Evolutionary conservation across 305 asterid genomes (phyloP).

Genomic region (Coffea humblotiana): DNA sequence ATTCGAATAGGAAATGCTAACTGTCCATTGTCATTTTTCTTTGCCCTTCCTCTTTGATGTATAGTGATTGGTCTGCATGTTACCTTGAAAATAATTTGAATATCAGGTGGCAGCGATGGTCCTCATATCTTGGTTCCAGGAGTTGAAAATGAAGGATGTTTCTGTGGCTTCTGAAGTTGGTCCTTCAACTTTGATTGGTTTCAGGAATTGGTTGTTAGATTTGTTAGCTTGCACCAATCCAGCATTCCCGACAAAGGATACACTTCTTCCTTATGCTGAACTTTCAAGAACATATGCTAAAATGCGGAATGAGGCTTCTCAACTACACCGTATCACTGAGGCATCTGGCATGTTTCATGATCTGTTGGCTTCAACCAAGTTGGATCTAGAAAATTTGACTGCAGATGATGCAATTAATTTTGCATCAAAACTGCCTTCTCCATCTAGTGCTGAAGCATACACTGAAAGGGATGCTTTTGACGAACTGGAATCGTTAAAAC

Average conservation of each 20-base stretch:
- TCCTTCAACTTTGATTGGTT: slow-evolving; percentile 56
- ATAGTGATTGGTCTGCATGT: neutral
- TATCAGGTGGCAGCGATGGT: slow-evolving; percentile 91
- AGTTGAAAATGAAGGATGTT: slow-evolving; percentile 41
- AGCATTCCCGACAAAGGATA: slow-evolving; percentile 89
- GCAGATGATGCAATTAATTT: slow-evolving; percentile 84
- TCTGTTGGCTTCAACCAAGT: slow-evolving; percentile 46
- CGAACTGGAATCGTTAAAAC: slow-evolving; percentile 86
- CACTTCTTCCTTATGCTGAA: slow-evolving; percentile 83
- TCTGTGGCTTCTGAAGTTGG: slow-evolving; percentile 49
- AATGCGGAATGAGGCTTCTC: slow-evolving; percentile 93
- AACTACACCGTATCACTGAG: slow-evolving; percentile 58
- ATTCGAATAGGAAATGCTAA: neutral
- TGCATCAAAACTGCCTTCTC: slow-evolving; percentile 65
- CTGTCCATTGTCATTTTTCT: slow-evolving; percentile 15
- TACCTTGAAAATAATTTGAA: slow-evolving; percentile 7
- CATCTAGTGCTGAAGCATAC: slow-evolving; percentile 53
- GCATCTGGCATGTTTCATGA: slow-evolving; percentile 64
- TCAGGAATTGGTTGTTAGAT: slow-evolving; percentile 68
- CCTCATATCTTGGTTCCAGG: slow-evolving; percentile 92
- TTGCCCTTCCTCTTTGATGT: neutral
- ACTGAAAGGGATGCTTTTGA: slow-evolving; percentile 53
- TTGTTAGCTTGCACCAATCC: slow-evolving; percentile 85
- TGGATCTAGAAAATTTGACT: slow-evolving; percentile 67
- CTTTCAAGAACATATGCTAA: slow-evolving; percentile 87